These are phyloP conservation scores for Styphnolobium japonicum DNA, from an alignment of 306 rosid genomes.

Conservation along the genomic window DNA sequence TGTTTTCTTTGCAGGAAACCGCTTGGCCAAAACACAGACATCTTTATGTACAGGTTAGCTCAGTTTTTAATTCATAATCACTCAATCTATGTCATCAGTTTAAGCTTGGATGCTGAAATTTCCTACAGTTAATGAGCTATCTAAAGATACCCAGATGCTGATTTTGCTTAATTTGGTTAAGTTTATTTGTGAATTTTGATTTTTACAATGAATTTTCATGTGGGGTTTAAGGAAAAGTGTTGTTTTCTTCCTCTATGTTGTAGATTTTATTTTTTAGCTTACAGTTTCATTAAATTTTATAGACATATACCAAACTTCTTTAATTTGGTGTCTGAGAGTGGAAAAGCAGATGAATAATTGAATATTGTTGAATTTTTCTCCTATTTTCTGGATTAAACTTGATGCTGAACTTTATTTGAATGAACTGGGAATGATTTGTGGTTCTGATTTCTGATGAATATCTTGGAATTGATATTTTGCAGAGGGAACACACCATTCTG, in stretches of 20 bases:
- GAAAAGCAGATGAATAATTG: too few relatives aligned
- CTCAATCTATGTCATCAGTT: neutral
- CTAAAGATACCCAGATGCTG: constrained; percentile 15
- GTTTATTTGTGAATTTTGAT: neutral
- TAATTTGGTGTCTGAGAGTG: neutral
- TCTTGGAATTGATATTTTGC: constrained; percentile 23
- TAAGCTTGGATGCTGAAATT: neutral
- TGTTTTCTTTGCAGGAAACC: constrained; percentile 75
- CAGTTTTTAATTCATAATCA: neutral
- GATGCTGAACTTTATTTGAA: neutral
- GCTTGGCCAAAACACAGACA: constrained; percentile 67
- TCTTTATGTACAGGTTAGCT: constrained; percentile 88
- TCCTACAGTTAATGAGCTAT: neutral
- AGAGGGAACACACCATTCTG: constrained; percentile 98
- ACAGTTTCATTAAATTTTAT: neutral
- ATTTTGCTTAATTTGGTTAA: neutral
- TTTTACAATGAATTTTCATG: neutral
- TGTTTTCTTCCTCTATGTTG: neutral
- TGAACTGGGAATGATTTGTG: neutral
- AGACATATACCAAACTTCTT: neutral
- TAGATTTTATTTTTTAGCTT: neutral
- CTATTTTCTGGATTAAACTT: neutral
- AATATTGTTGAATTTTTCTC: neutral
- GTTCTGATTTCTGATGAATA: constrained; percentile 24
- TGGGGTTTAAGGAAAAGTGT: neutral